A percentile compares a stretch with the other conserved stretches of the same genome.
Evolutionary conservation across 768 basidiomycete genomes (phyloP).

Genomic region (Chalciporus chontae): DNA sequence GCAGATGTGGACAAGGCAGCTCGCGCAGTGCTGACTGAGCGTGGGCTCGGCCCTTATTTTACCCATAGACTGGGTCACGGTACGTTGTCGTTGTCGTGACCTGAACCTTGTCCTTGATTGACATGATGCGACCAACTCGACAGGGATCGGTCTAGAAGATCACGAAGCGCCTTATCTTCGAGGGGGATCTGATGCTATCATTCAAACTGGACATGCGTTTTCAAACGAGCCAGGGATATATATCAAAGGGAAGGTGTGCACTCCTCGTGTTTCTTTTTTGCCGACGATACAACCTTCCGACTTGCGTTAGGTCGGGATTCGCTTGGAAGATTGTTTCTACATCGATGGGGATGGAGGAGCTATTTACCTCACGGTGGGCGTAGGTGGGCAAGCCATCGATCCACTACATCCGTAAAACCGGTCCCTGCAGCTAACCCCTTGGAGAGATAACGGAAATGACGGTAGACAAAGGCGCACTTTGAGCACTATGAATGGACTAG

Average conservation of each 20-base stretch:
- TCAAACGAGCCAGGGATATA: conserved; percentile 81
- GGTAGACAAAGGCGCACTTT: neutral
- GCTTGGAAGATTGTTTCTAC: conserved; percentile 83
- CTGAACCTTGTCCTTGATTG: conserved; percentile 14
- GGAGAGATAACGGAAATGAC: conserved; percentile 22
- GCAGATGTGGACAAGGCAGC: conserved; percentile 61
- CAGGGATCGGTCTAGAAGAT: conserved; percentile 80
- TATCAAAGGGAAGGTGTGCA: conserved; percentile 60
- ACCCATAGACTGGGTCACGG: conserved; percentile 83
- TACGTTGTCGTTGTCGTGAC: conserved; percentile 27
- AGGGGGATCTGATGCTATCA: conserved; percentile 57
- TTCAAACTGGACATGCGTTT: conserved; percentile 68
- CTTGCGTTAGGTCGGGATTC: conserved; percentile 59
- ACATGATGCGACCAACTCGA: conserved; percentile 4
- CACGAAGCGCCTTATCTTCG: conserved; percentile 82
- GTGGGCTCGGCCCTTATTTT: conserved; percentile 56
- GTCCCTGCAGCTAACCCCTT: conserved; percentile 9
- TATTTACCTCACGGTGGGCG: conserved; percentile 58
- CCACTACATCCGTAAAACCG: conserved; percentile 32
- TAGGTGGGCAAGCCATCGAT: conserved; percentile 53
- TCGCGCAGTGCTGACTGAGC: conserved; percentile 42
- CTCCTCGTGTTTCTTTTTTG: neutral
- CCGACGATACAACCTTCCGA: conserved; percentile 8
- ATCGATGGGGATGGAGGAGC: conserved; percentile 52
- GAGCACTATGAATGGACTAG: conserved; percentile 3